Percentiles rank a stretch among this genome's conserved stretches.
Conservation (phyloP, 2,329 filamentous ascomycete species). For the Epichloe scottii region DNA sequence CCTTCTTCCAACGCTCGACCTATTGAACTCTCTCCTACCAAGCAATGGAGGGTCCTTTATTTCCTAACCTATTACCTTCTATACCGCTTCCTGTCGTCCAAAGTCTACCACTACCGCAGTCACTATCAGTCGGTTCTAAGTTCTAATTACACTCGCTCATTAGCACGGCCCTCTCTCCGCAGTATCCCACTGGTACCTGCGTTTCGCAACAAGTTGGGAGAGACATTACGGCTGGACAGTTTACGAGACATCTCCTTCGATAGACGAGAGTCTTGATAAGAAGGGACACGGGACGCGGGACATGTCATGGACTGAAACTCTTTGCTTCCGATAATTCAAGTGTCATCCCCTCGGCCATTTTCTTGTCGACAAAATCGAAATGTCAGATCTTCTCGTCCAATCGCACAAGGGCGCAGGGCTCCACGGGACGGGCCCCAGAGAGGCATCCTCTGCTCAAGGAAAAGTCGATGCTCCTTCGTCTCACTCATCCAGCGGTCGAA, state of each 20-base stretch:
- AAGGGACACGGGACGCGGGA: no score
- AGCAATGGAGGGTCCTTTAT: not conserved
- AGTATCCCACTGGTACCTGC: no score
- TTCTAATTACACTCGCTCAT: no score
- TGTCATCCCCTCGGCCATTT: not conserved
- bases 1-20: not conserved
- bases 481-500: not conserved
- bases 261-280: no score
- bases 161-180: no score
- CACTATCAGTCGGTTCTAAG: no score
- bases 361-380: not conserved
- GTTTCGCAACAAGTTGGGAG: no score
- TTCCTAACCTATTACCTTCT: not conserved
- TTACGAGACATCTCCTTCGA: no score
- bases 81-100: not conserved
- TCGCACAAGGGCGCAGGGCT: slow-evolving; percentile 1
- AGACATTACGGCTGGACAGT: no score
- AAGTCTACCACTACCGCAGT: no score
- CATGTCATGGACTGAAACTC: no score
- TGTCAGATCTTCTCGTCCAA: slow-evolving; percentile 5
- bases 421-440: not conserved
- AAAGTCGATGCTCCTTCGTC: not conserved
- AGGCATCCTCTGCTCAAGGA: not conserved
- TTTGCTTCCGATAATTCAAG: not conserved
- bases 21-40: not conserved